Evolutionary conservation across 148 eudicot genomes (phyloP), one percentile per base, ranked within the genome.

Genomic region (Vaccinium myrtillus): DNA sequence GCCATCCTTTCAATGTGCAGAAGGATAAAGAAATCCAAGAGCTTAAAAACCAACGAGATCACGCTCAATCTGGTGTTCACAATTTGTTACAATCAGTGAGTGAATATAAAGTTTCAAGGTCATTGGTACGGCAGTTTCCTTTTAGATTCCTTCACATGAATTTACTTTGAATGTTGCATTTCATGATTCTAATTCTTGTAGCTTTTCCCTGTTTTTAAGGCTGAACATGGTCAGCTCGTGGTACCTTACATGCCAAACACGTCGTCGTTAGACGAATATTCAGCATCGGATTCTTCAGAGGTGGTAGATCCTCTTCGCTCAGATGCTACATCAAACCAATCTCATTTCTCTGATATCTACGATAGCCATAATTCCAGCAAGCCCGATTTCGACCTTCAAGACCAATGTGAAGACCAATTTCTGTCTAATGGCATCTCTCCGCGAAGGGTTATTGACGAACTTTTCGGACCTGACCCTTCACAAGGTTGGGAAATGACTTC

Each of bases 21-120:
- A 97, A 94, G 99, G 98, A 91, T 77, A 88, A 87, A 81, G 98
- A 97, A 88, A 95, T 97, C 83, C 89, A 83, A 86, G 98, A 92
- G 84, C 86, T 97, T 71, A 95, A 93, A 79, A 85, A 84, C 55
- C 94, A 97, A 76, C 95, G 95, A 11, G 95, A 97, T 81, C 84
- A 88, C 51, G 99, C 99, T 84, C 93, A 90, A 85, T 92, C 93
- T 75, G 93, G 86, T 74, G 75, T 92, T 23, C 90, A 94, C 84
- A 89, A 92, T 89, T 83, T 97, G 85, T 61, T 93, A 79, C 83
- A 78, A 19, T 88, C 95, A 79, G 84, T 78, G 32, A 87, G 82
- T 76, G 90, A 83, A 56, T 74, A 70, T 58, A 85, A 81, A 80
- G 61, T 78, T 87, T 83, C 93, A 84, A 80, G 73, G 83, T 67